Base-by-base conservation (phyloP, 2,329 filamentous ascomycete species). In the Penicillium sp. region DNA sequence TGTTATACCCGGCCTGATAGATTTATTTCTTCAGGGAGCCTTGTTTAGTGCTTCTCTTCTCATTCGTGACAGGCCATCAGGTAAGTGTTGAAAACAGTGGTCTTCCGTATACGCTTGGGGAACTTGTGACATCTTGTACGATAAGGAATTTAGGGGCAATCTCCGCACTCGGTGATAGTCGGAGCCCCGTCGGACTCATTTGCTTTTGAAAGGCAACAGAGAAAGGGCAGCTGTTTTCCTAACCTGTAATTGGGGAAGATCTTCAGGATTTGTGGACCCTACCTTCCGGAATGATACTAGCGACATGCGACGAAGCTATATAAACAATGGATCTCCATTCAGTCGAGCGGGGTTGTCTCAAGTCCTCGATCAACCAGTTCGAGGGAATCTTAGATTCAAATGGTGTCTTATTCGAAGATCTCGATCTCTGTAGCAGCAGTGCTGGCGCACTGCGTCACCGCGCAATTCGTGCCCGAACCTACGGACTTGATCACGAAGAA, bases 401-500 rank as follows among this genome's bases (percentile, higher is more conserved):
- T 56, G 55, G 41, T 31, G 20, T 22, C 20, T 14, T 54, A 44
- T 36, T 20, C 43, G n/a, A 48, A 39, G n/a, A 30, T 48, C 6
- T 38, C 41, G 1, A 36, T 35, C 14, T 22, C 38, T 5, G 24
- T 48, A 3, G 51, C 50, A 4, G 44, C 44, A 16, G 31, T 48
- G 30, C 20, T 58, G 16, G 45, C 41, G n/a, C 48, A 46, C 4
- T 50, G 36, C 24, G 36, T 46, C 6, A 36, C 40, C n/a, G 56
- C 56, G 2, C 56, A 58, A 51, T 58, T 58, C 18, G 53, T 58
- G 14, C 33, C 53, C 25, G 53, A 53, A 6, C 56, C 56, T 18
- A 48, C 50, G 13, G 53, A 58, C 20, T 46, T 58, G 53, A 58
- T 48, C 44, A 56, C 45, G 2, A 58, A 58, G 30, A 42, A 57